Conservation (phyloP, 495 filamentous ascomycete genomes). For the Hypoxylon lienhwacheense region DNA sequence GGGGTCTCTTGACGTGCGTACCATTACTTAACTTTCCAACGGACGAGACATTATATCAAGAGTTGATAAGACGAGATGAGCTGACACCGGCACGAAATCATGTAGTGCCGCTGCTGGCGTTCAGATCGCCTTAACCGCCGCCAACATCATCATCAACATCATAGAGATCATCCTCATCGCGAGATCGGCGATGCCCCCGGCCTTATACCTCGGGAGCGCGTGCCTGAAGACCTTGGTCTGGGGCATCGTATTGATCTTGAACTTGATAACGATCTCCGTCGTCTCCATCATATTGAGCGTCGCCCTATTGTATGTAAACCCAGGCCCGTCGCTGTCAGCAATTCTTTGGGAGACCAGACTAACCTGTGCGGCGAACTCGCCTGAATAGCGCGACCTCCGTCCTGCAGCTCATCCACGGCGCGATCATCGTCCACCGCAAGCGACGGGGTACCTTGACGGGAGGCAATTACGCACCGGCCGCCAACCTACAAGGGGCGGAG, state of each 20-base stretch:
- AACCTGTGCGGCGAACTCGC: background rate
- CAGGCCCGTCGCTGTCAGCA: background rate
- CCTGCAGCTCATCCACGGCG: conserved; percentile 27
- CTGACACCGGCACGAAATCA: conserved; percentile 10
- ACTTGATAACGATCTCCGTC: conserved; percentile 6
- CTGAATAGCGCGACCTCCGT: conserved; percentile 24
- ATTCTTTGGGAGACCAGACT: background rate
- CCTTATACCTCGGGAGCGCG: conserved; percentile 22
- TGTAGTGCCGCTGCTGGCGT: conserved; percentile 18
- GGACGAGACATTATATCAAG: too few species aligned
- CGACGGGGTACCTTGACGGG: conserved; percentile 17
- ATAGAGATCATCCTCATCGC: conserved; percentile 32
- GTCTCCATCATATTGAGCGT: conserved; percentile 17
- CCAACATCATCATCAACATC: conserved; percentile 30
- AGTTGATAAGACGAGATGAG: background rate
- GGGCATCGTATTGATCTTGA: conserved; percentile 24
- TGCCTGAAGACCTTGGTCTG: conserved; percentile 30
- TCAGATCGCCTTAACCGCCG: conserved; percentile 19
- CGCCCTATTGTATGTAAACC: conserved; percentile 22
- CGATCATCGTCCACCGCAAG: conserved; percentile 31
- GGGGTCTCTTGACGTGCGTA: conserved; percentile 11
- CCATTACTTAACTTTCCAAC: background rate
- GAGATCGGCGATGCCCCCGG: conserved; percentile 21
- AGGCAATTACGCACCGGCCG: conserved; percentile 13
- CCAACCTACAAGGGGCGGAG: conserved; percentile 8